These are phyloP conservation scores for Leccinum uliginosum DNA, from an alignment of 768 basidiomycete species.

Conservation along the genomic window DNA sequence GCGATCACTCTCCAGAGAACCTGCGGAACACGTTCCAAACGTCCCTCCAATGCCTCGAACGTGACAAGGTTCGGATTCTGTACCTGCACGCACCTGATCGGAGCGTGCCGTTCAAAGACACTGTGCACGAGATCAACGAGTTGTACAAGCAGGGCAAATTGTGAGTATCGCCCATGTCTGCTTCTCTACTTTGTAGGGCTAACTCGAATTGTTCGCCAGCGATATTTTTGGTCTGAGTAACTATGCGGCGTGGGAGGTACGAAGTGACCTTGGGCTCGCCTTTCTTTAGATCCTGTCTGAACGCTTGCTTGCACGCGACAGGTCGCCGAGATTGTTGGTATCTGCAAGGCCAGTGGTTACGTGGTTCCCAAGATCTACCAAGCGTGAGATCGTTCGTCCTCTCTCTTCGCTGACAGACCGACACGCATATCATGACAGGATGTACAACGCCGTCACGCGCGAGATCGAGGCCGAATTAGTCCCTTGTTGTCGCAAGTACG, in stretches of 20 bases:
- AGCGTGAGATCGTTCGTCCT: conserved; percentile 32
- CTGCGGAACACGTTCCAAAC: conserved; percentile 42
- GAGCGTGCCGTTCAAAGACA: conserved; percentile 52
- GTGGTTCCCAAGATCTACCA: conserved; percentile 54
- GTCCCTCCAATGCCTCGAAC: conserved; percentile 44
- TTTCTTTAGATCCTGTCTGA: not conserved
- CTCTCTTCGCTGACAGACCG: not conserved
- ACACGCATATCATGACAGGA: conserved; percentile 13
- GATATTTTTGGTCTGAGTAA: conserved; percentile 64
- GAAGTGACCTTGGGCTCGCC: not conserved
- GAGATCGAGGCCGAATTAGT: conserved; percentile 48
- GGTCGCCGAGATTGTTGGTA: conserved; percentile 57
- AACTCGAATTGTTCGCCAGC: conserved; percentile 20
- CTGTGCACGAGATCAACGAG: conserved; percentile 48
- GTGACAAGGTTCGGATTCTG: conserved; percentile 45
- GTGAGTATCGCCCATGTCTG: conserved; percentile 25
- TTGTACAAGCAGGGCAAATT: conserved; percentile 56
- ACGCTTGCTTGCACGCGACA: conserved; percentile 8
- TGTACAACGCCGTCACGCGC: conserved; percentile 48
- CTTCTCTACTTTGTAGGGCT: not conserved
- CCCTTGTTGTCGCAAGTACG: conserved; percentile 55
- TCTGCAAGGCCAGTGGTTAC: conserved; percentile 51
- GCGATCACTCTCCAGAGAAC: conserved; percentile 38
- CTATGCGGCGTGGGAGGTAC: conserved; percentile 51
- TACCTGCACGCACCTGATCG: conserved; percentile 63